Conservation (phyloP, 1,139 yeast species). For the Taphrina flavorubra region DNA sequence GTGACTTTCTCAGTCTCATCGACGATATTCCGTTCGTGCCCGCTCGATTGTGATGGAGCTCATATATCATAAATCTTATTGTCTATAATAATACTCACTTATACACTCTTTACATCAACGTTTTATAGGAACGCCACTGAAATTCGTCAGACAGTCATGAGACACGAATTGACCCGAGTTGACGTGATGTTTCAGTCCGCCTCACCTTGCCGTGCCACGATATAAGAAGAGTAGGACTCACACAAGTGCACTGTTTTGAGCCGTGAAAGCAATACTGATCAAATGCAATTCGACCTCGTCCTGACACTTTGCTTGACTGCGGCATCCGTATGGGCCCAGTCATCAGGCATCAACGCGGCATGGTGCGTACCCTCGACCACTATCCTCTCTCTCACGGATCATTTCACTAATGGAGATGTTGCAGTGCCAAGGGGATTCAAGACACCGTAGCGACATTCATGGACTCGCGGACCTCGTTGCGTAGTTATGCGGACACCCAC, state of each 20-base stretch:
- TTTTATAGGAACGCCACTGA: background rate
- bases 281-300: constrained; percentile 1
- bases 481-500: constrained; percentile 6
- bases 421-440: constrained; percentile 3
- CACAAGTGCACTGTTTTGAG: background rate
- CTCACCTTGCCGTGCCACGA: background rate
- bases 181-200: background rate
- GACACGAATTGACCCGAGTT: background rate
- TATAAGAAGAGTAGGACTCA: background rate
- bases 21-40: constrained; percentile 33
- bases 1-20: constrained; percentile 34
- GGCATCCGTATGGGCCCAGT: background rate
- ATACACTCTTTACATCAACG: constrained; percentile 5
- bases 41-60: constrained; percentile 6
- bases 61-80: background rate
- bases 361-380: background rate
- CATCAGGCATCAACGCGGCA: constrained; percentile 8
- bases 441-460: background rate
- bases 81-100: background rate
- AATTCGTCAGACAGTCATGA: background rate
- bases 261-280: background rate
- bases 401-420: background rate
- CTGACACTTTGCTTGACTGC: background rate
- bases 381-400: background rate
- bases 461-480: constrained; percentile 1